Evolutionary conservation across 2,329 filamentous ascomycete genomes (phyloP).

Genomic region (Corniculantispora saksenae): DNA sequence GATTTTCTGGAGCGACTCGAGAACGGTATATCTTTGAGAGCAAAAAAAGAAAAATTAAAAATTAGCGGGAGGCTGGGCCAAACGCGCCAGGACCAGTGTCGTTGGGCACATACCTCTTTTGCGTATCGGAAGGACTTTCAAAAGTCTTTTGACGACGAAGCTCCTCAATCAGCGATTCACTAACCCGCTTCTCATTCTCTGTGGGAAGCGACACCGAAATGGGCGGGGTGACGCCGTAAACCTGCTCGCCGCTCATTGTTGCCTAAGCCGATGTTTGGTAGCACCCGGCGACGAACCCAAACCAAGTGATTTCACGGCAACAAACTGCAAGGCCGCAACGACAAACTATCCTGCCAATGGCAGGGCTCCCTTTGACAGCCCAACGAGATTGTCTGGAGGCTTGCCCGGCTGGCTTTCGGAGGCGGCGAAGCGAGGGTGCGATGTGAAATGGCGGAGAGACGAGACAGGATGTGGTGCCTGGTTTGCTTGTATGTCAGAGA

Average conservation of each 20-base stretch:
- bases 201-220: slow-evolving; percentile 79
- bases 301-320: background rate
- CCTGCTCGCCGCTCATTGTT: slow-evolving; percentile 40
- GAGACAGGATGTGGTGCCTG: slow-evolving; percentile 12
- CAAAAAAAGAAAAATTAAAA: background rate
- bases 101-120: slow-evolving; percentile 63
- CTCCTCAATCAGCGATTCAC: slow-evolving; percentile 78
- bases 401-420: slow-evolving; percentile 4
- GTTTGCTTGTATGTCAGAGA: slow-evolving; percentile 1
- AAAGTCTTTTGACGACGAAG: slow-evolving; percentile 90
- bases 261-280: slow-evolving; percentile 7
- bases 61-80: background rate
- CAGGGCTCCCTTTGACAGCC: slow-evolving; percentile 1
- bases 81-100: background rate
- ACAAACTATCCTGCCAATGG: slow-evolving; percentile 15
- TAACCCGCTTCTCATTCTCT: slow-evolving; percentile 72
- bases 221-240: slow-evolving; percentile 74
- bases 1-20: slow-evolving; percentile 75
- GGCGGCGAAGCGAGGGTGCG: slow-evolving; percentile 5
- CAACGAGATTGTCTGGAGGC: background rate
- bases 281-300: background rate
- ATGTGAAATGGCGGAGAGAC: background rate
- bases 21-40: slow-evolving; percentile 63
- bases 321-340: background rate
- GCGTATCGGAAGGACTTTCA: slow-evolving; percentile 78